A percentile compares a stretch with the other conserved stretches of the same genome.
These are phyloP conservation scores for Chaetomiaceae sp. DNA, from an alignment of 2,329 filamentous ascomycete species.

Conservation along the genomic window DNA sequence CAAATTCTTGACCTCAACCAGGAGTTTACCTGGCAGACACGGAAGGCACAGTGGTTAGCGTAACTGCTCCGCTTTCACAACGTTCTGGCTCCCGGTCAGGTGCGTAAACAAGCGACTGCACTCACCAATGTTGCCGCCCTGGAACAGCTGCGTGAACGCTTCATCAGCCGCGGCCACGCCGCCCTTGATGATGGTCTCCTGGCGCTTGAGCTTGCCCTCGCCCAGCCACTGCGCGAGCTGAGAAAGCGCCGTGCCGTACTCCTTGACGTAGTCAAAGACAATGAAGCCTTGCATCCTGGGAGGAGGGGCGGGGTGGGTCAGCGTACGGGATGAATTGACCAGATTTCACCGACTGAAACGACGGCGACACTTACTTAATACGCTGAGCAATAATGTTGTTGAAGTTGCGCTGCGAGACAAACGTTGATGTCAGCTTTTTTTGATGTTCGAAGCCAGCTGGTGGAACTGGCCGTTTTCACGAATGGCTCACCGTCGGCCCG, in stretches of 20 bases:
- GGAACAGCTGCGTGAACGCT: conserved; percentile 58
- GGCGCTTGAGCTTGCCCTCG: conserved; percentile 65
- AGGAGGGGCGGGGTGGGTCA: conserved; percentile 20
- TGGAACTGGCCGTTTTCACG: no score
- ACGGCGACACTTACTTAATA: conserved; percentile 42
- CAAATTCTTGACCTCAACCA: conserved; percentile 24
- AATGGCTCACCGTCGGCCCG: conserved; percentile 44
- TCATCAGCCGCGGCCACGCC: conserved; percentile 58
- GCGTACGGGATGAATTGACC: background rate
- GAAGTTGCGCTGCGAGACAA: conserved; percentile 26
- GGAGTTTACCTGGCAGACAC: conserved; percentile 24
- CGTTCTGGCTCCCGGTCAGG: no score
- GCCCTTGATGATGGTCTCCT: conserved; percentile 65
- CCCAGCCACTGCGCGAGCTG: conserved; percentile 62
- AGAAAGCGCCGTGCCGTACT: conserved; percentile 51
- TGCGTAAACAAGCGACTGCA: background rate
- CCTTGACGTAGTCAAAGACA: conserved; percentile 58
- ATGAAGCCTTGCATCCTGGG: conserved; percentile 64
- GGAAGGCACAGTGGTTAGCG: no score
- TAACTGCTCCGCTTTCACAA: background rate
- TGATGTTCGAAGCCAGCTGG: background rate
- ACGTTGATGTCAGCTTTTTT: background rate
- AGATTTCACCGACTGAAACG: no score
- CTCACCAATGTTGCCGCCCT: conserved; percentile 61
- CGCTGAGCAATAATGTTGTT: conserved; percentile 34